phyloP scores from a whole-genome alignment of 441 rosid species.

The Manihot esculenta region DNA sequence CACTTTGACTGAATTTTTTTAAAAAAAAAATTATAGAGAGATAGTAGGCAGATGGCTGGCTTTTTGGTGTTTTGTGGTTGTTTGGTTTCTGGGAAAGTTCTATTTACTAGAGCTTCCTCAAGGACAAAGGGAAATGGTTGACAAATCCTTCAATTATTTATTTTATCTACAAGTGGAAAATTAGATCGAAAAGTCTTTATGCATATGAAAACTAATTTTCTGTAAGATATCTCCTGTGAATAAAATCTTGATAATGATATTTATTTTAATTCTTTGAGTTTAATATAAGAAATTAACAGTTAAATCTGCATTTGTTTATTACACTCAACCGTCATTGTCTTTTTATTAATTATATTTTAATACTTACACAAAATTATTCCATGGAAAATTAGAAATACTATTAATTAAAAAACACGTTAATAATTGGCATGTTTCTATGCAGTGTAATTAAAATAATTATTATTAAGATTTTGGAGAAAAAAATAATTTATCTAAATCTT shows the following conservation, averaged over 20 bases:
- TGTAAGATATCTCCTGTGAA: neutral
- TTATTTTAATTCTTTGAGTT: neutral
- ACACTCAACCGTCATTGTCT: no score
- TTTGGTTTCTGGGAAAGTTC: slow-evolving; percentile 25
- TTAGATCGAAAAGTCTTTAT: neutral
- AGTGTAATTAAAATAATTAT: no score
- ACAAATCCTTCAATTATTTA: slow-evolving; percentile 7
- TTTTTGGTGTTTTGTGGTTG: slow-evolving; percentile 21
- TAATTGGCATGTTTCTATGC: no score
- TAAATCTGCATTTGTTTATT: no score
- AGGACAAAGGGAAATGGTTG: slow-evolving; percentile 19
- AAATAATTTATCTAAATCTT: no score
- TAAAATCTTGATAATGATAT: neutral
- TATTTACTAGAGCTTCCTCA: neutral
- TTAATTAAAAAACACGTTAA: no score
- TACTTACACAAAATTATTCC: no score
- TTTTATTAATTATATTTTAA: no score
- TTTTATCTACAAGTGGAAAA: neutral
- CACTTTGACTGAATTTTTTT: slow-evolving; percentile 32
- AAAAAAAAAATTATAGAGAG: no score
- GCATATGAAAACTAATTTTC: neutral
- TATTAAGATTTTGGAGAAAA: no score
- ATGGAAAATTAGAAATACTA: no score
- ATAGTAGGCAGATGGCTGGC: slow-evolving; percentile 11
- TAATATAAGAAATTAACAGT: neutral